A percentile compares a stretch with the other conserved stretches of the same genome.
These are phyloP conservation scores for Nothophytophthora sp. DNA, from an alignment of 352 stramenopile species.

Conservation along the genomic window DNA sequence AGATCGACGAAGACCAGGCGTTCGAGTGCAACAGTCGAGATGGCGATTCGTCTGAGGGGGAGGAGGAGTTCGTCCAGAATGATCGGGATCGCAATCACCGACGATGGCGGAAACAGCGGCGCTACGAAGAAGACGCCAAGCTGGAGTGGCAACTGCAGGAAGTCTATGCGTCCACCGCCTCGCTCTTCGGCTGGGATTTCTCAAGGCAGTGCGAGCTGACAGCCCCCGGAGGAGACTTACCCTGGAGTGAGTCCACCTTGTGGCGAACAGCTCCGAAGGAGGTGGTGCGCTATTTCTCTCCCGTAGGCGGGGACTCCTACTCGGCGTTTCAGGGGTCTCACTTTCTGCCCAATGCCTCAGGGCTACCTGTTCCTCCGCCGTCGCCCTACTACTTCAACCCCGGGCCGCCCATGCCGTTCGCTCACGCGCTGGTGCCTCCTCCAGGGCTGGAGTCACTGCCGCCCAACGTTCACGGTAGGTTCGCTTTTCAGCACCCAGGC, in stretches of 20 bases:
- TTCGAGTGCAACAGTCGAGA: constrained; percentile 16
- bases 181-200: constrained; percentile 82
- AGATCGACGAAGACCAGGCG: constrained; percentile 12
- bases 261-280: constrained; percentile 71
- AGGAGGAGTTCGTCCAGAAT: constrained; percentile 22
- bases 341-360: constrained; percentile 3
- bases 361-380: constrained; percentile 5
- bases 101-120: constrained; percentile 31
- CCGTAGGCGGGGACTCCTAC: constrained; percentile 30
- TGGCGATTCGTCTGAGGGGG: constrained; percentile 18
- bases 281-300: constrained; percentile 74
- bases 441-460: constrained; percentile 6
- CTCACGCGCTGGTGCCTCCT: constrained; percentile 12
- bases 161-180: constrained; percentile 72
- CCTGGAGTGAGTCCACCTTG: constrained; percentile 52
- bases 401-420: constrained; percentile 8
- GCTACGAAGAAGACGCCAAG: constrained; percentile 49
- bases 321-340: constrained; percentile 23
- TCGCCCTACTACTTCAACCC: constrained; percentile 61
- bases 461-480: constrained; percentile 5
- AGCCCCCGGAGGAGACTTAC: constrained; percentile 11
- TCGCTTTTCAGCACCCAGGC: constrained; percentile 10
- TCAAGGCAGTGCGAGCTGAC: constrained; percentile 49
- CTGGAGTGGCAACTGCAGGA: constrained; percentile 72
- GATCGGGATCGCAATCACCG: constrained; percentile 7